Base-by-base conservation (phyloP, 441 rosid species). In the Rhodomyrtus psidioides region DNA sequence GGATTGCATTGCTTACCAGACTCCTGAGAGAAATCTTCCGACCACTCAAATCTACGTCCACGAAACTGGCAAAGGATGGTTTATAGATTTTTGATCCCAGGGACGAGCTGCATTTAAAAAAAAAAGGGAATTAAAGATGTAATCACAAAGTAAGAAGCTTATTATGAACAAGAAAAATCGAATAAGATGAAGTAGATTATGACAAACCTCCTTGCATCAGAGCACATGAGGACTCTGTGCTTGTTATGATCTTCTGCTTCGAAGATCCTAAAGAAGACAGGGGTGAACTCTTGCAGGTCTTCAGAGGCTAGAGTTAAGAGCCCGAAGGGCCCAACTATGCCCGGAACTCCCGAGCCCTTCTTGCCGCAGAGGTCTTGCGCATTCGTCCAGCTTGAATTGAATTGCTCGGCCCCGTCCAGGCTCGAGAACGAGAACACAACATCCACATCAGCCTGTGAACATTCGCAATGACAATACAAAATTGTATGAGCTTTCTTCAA, bases 321-420 rank as follows among this genome's bases (percentile, higher is more conserved):
- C 46, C 98, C 98, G 62, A 95, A 95, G 28, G 98, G 98, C 7
- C 98, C 99, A 9, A 95, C 84, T 0, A 94, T 95, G 2, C 98
- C 98, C 1, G 70, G 88, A 28, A 86, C 86, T 2, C 70, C 89
- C 7, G 96, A 90, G 19, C 95, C 93, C 85, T 85, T 91, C 49
- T 42, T 44, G 26, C 86, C 65, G 59, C 99, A 96, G 0, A 96
- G 91, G 9, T 93, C 93, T 83, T 88, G 88, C 17, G 97, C 95
- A 14, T 90, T 88, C 53, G 83, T 82, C 92, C 92, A 94, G 46
- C 86, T 93, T 5, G 92, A 88, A 56, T 95, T 93, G 49, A 94
- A 96, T 0, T 86, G 88, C 53, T 91, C 93, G 24, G 94, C 96
- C 9, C 90, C 92, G 13, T 91, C 92, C 74, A 96, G 82, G 91